These are phyloP conservation scores for Trapa bicornis DNA, from an alignment of 345 rosid species.

Conservation along the genomic window DNA sequence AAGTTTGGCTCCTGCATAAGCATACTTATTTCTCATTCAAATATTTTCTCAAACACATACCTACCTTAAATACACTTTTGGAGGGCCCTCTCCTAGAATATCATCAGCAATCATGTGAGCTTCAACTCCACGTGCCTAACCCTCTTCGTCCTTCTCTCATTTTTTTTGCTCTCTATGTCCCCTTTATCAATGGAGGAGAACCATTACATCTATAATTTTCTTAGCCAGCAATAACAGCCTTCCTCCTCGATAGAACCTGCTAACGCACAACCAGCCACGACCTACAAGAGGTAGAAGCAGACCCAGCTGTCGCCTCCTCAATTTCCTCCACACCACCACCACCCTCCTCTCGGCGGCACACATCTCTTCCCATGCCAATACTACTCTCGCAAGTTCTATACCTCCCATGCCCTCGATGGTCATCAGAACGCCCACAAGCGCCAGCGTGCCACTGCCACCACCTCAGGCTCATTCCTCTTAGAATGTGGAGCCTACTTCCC, in stretches of 20 bases:
- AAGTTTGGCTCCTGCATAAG: no score
- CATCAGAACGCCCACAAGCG: constrained; percentile 96
- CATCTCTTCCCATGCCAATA: constrained; percentile 54
- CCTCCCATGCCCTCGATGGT: constrained; percentile 93
- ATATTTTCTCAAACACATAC: no score
- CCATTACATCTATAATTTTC: background rate
- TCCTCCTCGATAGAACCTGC: background rate
- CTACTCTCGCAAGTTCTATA: constrained; percentile 78
- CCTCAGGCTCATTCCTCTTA: no score
- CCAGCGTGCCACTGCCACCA: constrained; percentile 60
- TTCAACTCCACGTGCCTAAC: no score
- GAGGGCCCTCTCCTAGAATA: no score
- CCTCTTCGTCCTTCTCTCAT: background rate
- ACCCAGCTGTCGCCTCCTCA: background rate
- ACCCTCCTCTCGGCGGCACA: constrained; percentile 15
- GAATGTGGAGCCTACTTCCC: no score
- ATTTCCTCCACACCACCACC: constrained; percentile 3
- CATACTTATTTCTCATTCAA: no score
- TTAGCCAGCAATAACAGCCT: constrained; percentile 1
- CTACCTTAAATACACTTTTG: no score
- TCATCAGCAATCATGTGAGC: no score
- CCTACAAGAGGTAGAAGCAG: background rate
- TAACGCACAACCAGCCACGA: background rate
- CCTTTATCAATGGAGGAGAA: constrained; percentile 6
- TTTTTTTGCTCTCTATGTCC: background rate